These are phyloP conservation scores for Hypoxylon lienhwacheense DNA, from an alignment of 495 filamentous ascomycete species.

Conservation along the genomic window DNA sequence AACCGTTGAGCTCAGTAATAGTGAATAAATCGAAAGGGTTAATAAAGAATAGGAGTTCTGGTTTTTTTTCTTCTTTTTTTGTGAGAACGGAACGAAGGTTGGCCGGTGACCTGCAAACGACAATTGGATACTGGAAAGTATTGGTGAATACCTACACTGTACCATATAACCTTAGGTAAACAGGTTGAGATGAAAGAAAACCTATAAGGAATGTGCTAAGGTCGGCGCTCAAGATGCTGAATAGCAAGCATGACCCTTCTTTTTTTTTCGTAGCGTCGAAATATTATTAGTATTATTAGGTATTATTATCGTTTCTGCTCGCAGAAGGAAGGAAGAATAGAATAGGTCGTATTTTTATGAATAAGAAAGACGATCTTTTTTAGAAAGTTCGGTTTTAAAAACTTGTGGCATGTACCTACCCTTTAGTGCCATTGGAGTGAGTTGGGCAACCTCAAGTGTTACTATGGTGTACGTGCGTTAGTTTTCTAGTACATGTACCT, in stretches of 20 bases:
- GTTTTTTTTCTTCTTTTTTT: too few species aligned
- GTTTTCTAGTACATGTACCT: too few species aligned
- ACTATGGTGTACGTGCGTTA: too few species aligned
- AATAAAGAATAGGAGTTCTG: too few species aligned
- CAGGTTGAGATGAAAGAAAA: constrained; percentile 23
- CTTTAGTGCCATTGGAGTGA: too few species aligned
- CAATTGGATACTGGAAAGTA: too few species aligned
- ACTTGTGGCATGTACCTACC: too few species aligned
- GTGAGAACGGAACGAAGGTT: constrained; percentile 20
- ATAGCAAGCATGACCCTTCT: constrained; percentile 10
- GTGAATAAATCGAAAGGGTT: too few species aligned
- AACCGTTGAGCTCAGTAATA: too few species aligned
- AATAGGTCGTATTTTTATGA: not conserved
- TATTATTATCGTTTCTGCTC: constrained; percentile 29
- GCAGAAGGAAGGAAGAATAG: constrained; percentile 22
- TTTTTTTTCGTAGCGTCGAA: not conserved
- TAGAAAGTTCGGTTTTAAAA: too few species aligned
- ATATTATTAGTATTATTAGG: not conserved
- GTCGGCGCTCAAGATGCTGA: constrained; percentile 5
- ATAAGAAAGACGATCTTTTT: constrained; percentile 2
- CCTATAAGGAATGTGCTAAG: constrained; percentile 24
- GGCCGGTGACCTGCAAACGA: constrained; percentile 8
- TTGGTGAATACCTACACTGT: too few species aligned
- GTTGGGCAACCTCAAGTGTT: too few species aligned
- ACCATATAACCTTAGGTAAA: not conserved